Evolutionary conservation across 2,329 filamentous ascomycete genomes (phyloP).

Genomic region (Zasmidium angulare): DNA sequence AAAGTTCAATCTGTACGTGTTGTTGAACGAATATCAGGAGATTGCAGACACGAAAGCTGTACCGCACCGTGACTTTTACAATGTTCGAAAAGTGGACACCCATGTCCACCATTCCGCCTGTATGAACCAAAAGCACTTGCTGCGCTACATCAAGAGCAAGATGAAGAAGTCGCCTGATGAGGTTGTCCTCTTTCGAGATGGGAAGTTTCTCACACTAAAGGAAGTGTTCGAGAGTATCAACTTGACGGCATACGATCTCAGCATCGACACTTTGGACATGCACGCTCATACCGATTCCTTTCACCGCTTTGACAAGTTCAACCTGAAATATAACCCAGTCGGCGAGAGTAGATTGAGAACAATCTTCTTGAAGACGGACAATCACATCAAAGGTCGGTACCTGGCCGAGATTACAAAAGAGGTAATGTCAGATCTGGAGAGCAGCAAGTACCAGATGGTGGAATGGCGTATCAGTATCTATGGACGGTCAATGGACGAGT

Average conservation of each 20-base stretch:
- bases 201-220: conserved; percentile 82
- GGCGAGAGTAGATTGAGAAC: conserved; percentile 92
- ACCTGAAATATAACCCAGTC: conserved; percentile 96
- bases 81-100: conserved; percentile 96
- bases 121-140: conserved; percentile 98
- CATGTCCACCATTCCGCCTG: conserved; percentile 99
- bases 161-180: conserved; percentile 99
- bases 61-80: conserved; percentile 97
- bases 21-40: conserved; percentile 96
- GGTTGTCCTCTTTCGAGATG: conserved; percentile 87
- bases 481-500: conserved; percentile 86
- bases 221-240: conserved; percentile 98
- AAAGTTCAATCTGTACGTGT: conserved; percentile 90
- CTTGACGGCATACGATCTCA: conserved; percentile 92
- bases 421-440: conserved; percentile 94
- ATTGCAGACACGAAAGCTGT: conserved; percentile 97
- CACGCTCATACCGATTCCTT: conserved; percentile 98
- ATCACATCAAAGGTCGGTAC: conserved; percentile 93
- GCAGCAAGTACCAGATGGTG: conserved; percentile 99
- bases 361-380: conserved; percentile 99
- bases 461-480: conserved; percentile 99
- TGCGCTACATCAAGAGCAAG: conserved; percentile 99
- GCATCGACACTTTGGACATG: conserved; percentile 98
- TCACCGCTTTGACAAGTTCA: conserved; percentile 99
- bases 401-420: conserved; percentile 97